Evolutionary conservation across 2,329 filamentous ascomycete genomes (phyloP), one percentile per base, ranked within the genome.

Genomic region (Nannizziopsis arthrosporioides): DNA sequence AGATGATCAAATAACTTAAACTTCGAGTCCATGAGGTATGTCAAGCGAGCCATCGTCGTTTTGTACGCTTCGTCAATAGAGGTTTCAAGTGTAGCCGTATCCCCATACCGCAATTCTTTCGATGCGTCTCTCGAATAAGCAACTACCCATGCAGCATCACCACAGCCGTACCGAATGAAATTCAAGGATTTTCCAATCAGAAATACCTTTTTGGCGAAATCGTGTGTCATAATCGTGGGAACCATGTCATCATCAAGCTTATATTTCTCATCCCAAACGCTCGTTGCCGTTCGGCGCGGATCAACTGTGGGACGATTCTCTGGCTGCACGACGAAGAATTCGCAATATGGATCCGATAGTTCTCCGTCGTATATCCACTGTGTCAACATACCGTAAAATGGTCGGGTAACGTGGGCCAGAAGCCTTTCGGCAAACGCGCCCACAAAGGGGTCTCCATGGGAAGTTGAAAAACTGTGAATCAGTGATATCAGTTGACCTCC

Each of bases 311-410:
- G 72, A 58, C 71, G 63, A 43, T 65, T 63, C 45, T 81, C 77
- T 56, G 90, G 86, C 63, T 95, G 87, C 15, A 81, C 81, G 15
- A 98, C 89, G 59, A 98, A 96, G 67, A 98, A 98, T 61, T 98
- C 92, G 48, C 81, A 76, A 59, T 89, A 95, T 0, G 93, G 92
- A 65, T 98, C 92, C n/a, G 86, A 88, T 11, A 98, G 75, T 70
- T 98, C 93, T 52, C 92, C 92, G 59, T 98, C 90, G 61, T 98
- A 98, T 44, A 98, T 94, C 92, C 92, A 98, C 58, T 87, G 84
- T 47, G 88, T 81, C 47, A 98, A 73, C 71, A 98, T 95, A 59
- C 93, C 86, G 64, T 98, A 98, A 62, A 98, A 98, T 0, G 93
- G 93, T 12, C 85, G 77, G 1, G 92, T 95, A 47, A 98, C 85